Evolutionary conservation across 164 flowering plant genomes (phyloP), one percentile per base, ranked within the genome.

Genomic region (Magnolia officinalis): DNA sequence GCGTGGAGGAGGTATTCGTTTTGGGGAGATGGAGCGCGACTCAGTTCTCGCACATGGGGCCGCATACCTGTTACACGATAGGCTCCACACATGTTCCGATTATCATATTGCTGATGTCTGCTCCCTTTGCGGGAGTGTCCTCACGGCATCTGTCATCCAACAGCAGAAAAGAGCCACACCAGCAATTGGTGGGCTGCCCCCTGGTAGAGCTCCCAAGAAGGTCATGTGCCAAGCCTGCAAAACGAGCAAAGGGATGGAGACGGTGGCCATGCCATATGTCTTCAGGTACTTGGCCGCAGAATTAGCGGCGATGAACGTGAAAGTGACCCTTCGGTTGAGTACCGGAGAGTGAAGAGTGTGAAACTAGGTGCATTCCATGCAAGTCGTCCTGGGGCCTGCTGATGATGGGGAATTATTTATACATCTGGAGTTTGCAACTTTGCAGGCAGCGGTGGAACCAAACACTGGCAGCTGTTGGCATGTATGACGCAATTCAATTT

Each of bases 1-100:
- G 81, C 83, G 82, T 1, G 98, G 98, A 77, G 99, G 98, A 52
- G 99, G 99, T 72, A 87, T 96, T 49, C 88, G 98, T 14, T 94
- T 96, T 81, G 97, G 99, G 8, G 99, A 96, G 81, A 96, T 96
- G 99, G 99, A 96, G 76, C 85, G 99, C 45, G 99, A 96, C 70
- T 80, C 98, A 8, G 76, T 96, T 82, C 93, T 96, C 74, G 98
- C 99, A 19, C 97, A 94, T 63, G 98, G 99, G 11, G 97, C 98
- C 58, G 91, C 99, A 9, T 96, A 94, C 78, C 75, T 92, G 50
- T 79, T 96, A 74, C 97, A 96, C 67, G 99, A 96, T 75, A 85
- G 99, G 79, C 93, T 96, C 59, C 98, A 94, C 75, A 90, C 89
- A 5, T 90, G 97, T 78, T 96, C 99, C 0, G 98, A 94, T 77